Percentiles rank a stretch among this genome's conserved stretches.
Conservation (phyloP, 202 grass and related monocot genomes). For the Musa balbisiana region DNA sequence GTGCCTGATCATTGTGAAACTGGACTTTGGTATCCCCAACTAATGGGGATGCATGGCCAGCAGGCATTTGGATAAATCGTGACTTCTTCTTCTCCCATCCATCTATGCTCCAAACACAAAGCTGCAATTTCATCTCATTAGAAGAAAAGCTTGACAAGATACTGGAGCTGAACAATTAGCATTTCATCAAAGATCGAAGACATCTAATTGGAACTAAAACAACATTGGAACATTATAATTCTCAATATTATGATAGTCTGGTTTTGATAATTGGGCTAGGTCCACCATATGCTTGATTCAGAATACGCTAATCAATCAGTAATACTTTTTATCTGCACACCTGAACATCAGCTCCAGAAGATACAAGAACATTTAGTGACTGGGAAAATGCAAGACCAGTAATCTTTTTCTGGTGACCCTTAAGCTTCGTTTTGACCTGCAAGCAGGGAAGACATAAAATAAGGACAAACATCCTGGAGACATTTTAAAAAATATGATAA, state of each 20-base stretch:
- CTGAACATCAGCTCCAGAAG: slow-evolving; percentile 31
- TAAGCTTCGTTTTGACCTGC: slow-evolving; percentile 31
- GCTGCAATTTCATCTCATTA: slow-evolving; percentile 5
- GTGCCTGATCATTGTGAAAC: slow-evolving; percentile 28
- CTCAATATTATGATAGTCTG: not conserved
- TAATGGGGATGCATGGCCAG: slow-evolving; percentile 4
- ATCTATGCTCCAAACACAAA: slow-evolving; percentile 32
- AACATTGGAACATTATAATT: not conserved
- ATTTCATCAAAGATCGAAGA: too few species aligned
- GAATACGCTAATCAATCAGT: not conserved
- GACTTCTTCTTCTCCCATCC: slow-evolving; percentile 27
- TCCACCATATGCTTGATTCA: not conserved
- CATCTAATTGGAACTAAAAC: too few species aligned
- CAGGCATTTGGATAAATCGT: slow-evolving; percentile 6
- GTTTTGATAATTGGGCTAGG: not conserved
- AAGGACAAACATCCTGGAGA: not conserved
- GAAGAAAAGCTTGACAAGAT: not conserved
- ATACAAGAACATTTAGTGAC: slow-evolving; percentile 29
- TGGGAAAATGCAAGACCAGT: slow-evolving; percentile 32
- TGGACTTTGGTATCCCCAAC: slow-evolving; percentile 26
- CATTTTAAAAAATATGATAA: too few species aligned
- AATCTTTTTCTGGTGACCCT: slow-evolving; percentile 33
- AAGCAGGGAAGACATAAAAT: not conserved
- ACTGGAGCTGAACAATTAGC: not conserved
- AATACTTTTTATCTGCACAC: slow-evolving; percentile 1